Evolutionary conservation across 1,139 yeast species (phyloP), one percentile per base, ranked within the genome.

Genomic region (Suhomyces taliae): DNA sequence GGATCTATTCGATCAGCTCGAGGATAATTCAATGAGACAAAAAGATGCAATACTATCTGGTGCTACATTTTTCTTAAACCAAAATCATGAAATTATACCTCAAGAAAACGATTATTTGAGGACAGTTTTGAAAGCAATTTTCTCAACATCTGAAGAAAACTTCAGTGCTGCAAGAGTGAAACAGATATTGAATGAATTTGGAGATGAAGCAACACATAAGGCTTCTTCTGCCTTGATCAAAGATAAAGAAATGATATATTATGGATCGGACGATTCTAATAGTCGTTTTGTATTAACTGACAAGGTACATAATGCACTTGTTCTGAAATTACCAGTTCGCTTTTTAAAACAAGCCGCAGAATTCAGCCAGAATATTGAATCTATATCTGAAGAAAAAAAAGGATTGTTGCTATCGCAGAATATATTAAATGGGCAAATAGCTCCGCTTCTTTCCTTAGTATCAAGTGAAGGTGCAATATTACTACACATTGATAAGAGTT

Each of bases 271-370:
- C 35, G 72, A 69, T 26, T 69, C 77, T 0, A 70, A 71, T 37
- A 69, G 76, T 9, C 78, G 81, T 48, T 85, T 84, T 54, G 64
- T 70, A 7, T 65, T 87, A 37, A 80, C 89, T 1, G 95, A 87
- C 27, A 76, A 70, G 49, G 74, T 85, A 35, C 62, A 72, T 46
- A 65, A 66, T 38, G 49, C 75, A 5, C 57, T 83, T 15, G 69
- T 68, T 11, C 69, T 72, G 39, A 70, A 73, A 45, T 61, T 76
- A 7, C 72, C 77, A 37, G 62, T 55, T 1, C 61, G 66, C 19
- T 73, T 81, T 48, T 68, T 84, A 46, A 61, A 67, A 11, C 74
- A 72, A 43, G 80, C 87, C 1, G 59, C 76, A 0, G 55, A 55
- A 10, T 80, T 84, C 53, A 70, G 69, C 40, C 69, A 68, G 3